Conservation (phyloP, 2,329 filamentous ascomycete genomes). For the Huntiella abstrusa region DNA sequence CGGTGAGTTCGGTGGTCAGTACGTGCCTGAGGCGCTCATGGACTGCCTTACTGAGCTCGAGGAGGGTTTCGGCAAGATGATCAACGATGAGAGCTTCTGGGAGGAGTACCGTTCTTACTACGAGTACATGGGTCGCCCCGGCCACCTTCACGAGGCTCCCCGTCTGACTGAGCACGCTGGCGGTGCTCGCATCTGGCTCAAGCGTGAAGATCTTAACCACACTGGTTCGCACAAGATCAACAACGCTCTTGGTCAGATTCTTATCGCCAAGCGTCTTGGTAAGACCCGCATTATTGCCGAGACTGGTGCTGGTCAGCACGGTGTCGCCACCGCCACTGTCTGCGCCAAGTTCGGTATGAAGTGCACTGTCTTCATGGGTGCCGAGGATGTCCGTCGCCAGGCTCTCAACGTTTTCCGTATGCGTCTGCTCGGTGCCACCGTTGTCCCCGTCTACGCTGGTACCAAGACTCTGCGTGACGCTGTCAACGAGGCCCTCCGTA, state of each 20-base stretch:
- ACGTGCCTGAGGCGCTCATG: constrained; percentile 95
- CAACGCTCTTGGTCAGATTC: constrained; percentile 84
- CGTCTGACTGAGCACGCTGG: constrained; percentile 75
- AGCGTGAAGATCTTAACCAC: constrained; percentile 94
- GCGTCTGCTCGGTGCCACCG: constrained; percentile 81
- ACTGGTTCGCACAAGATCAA: constrained; percentile 99
- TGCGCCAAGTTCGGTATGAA: constrained; percentile 98
- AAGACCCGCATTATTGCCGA: constrained; percentile 97
- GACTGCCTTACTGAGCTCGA: constrained; percentile 86
- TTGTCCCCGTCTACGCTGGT: constrained; percentile 83
- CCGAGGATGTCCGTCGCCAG: constrained; percentile 84
- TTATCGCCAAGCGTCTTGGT: constrained; percentile 67
- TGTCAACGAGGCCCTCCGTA: constrained; percentile 86
- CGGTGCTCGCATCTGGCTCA: constrained; percentile 92
- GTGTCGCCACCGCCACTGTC: constrained; percentile 90
- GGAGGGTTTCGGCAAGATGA: constrained; percentile 71
- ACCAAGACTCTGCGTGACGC: constrained; percentile 67
- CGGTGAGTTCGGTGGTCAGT: constrained; percentile 91
- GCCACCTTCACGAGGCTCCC: constrained; percentile 75
- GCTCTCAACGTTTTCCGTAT: constrained; percentile 97
- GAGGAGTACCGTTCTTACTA: constrained; percentile 93
- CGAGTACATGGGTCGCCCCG: constrained; percentile 89
- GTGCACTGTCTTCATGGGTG: constrained; percentile 93
- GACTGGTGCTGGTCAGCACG: constrained; percentile 92
- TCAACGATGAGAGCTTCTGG: constrained; percentile 84